A percentile compares a stretch with the other conserved stretches of the same genome.
phyloP scores from a whole-genome alignment of 2,329 filamentous ascomycete genomes.

The Colletotrichum viniferum region DNA sequence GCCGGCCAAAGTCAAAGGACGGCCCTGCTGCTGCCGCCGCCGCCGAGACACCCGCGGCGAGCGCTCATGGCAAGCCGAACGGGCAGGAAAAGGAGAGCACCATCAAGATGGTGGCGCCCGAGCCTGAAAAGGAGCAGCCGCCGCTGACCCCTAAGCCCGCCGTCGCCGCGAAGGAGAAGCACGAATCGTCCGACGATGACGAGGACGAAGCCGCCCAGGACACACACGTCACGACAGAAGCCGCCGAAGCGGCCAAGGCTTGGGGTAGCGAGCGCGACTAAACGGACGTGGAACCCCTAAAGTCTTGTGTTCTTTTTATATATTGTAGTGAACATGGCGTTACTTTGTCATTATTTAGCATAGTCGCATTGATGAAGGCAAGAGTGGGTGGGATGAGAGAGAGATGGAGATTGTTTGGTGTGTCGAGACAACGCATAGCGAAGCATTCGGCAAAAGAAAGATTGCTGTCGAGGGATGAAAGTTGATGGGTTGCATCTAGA shows the following conservation, averaged over 20 bases:
- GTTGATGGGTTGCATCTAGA: background rate
- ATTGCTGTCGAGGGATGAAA: background rate
- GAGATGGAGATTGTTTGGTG: background rate
- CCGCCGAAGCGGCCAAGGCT: slow-evolving; percentile 16
- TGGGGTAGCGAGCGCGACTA: background rate
- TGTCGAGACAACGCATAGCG: background rate
- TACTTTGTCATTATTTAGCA: background rate
- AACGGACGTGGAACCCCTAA: background rate
- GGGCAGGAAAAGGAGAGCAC: background rate
- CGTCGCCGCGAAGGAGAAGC: background rate
- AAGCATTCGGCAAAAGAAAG: background rate
- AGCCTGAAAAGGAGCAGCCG: background rate
- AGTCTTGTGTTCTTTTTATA: background rate
- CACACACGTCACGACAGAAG: slow-evolving; percentile 5
- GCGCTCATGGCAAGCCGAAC: background rate
- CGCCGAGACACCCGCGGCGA: background rate
- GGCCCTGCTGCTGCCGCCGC: background rate
- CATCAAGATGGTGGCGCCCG: background rate
- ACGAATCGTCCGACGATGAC: background rate
- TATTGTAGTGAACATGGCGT: background rate
- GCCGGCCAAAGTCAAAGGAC: slow-evolving; percentile 5
- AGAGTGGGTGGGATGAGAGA: background rate
- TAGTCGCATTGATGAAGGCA: background rate
- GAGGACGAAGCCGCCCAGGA: slow-evolving; percentile 1
- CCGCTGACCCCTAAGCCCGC: background rate